Evolutionary conservation across 2,329 filamentous ascomycete species (phyloP).

Genomic region (Rutstroemia sydowiana): DNA sequence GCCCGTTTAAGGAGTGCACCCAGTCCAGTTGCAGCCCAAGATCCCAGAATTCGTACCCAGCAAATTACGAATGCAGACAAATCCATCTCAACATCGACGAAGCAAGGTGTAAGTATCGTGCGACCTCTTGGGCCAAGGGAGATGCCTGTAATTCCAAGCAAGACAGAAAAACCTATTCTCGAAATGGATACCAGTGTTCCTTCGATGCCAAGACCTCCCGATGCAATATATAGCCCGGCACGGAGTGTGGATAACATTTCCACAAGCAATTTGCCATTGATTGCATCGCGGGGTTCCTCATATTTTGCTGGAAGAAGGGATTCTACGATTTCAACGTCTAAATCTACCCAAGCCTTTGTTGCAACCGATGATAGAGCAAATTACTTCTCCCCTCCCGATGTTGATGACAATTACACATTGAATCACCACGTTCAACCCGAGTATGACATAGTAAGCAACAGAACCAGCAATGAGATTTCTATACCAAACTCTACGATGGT

Average conservation of each 20-base stretch:
- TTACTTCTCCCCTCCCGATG: slow-evolving; percentile 19
- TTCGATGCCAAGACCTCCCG: slow-evolving; percentile 29
- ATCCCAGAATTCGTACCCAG: slow-evolving; percentile 46
- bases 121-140: slow-evolving; percentile 25
- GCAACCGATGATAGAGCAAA: slow-evolving; percentile 17
- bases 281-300: slow-evolving; percentile 22
- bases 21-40: slow-evolving; percentile 37
- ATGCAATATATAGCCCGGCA: slow-evolving; percentile 31
- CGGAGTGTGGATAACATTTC: slow-evolving; percentile 23
- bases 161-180: slow-evolving; percentile 16
- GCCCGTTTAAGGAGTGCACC: slow-evolving; percentile 41
- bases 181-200: slow-evolving; percentile 21
- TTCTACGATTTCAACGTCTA: slow-evolving; percentile 23
- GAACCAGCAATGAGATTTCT: neutral
- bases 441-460: neutral
- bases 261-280: slow-evolving; percentile 21
- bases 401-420: slow-evolving; percentile 6
- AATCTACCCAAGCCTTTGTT: slow-evolving; percentile 18
- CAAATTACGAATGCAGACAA: slow-evolving; percentile 35
- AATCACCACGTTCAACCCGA: slow-evolving; percentile 3
- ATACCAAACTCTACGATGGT: slow-evolving; percentile 21
- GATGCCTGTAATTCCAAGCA: slow-evolving; percentile 22
- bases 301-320: slow-evolving; percentile 19
- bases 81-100: neutral
- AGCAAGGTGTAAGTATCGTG: slow-evolving; percentile 7